Percentiles rank a stretch among this genome's conserved stretches.
Evolutionary conservation across 1,284 basidiomycete species (phyloP).

Genomic region (Cryptococcus neoformans): DNA sequence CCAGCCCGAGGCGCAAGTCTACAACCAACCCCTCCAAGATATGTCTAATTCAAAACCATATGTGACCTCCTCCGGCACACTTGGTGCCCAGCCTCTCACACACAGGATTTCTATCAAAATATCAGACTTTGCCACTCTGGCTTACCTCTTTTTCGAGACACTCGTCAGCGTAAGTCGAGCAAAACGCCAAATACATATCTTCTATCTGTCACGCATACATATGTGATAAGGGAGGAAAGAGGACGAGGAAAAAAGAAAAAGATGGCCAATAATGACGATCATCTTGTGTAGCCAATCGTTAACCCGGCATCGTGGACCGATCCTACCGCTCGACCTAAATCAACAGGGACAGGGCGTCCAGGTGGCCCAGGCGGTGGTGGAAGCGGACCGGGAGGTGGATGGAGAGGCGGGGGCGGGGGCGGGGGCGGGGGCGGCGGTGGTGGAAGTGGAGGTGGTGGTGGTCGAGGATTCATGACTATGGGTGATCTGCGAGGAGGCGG

Average conservation of each 20-base stretch:
- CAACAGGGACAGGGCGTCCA: neutral
- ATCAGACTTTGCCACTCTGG: constrained; percentile 15
- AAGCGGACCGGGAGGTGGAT: constrained; percentile 13
- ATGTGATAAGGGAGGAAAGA: neutral
- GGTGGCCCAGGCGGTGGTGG: constrained; percentile 9
- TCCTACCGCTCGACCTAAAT: constrained; percentile 12
- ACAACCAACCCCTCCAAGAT: neutral
- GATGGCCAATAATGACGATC: too few relatives aligned
- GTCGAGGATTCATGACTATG: constrained; percentile 42
- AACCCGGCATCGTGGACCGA: constrained; percentile 27
- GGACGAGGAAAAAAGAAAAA: neutral
- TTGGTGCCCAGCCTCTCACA: constrained; percentile 28
- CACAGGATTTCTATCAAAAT: constrained; percentile 16
- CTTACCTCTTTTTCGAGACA: constrained; percentile 42
- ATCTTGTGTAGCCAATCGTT: constrained; percentile 25
- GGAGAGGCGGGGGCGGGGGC: constrained; percentile 17
- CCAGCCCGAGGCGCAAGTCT: neutral
- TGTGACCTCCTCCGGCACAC: constrained; percentile 34
- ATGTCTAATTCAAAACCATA: constrained; percentile 9
- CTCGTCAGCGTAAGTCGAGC: constrained; percentile 32
- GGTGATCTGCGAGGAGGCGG: constrained; percentile 29
- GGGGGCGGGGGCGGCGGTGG: constrained; percentile 14
- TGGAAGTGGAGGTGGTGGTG: constrained; percentile 18
- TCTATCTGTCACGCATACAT: neutral
- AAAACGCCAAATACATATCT: neutral